phyloP scores from a whole-genome alignment of 2,329 filamentous ascomycete species.

The Cordyceps pruinosa region DNA sequence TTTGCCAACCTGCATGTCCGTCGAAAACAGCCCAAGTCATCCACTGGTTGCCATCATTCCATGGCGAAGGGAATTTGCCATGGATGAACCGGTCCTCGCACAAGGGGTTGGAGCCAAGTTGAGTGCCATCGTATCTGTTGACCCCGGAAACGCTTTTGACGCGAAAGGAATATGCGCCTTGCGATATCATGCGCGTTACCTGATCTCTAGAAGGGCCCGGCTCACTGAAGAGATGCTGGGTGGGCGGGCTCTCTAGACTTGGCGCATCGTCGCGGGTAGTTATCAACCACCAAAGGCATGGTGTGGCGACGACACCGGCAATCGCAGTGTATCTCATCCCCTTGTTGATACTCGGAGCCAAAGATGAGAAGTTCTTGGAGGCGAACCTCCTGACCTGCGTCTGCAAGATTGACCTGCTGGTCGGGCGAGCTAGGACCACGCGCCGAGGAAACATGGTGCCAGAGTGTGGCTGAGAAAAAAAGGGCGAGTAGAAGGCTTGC shows the following conservation, averaged over 20 bases:
- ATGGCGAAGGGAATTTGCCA: background rate
- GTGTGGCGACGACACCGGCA: background rate
- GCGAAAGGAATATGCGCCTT: background rate
- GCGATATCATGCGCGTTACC: background rate
- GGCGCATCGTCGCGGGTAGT: background rate
- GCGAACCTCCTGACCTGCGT: background rate
- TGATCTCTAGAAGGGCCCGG: background rate
- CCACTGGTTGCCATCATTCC: conserved; percentile 20
- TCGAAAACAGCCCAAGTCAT: conserved; percentile 31
- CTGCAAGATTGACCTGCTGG: background rate
- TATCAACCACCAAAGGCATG: background rate
- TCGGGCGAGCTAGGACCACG: background rate
- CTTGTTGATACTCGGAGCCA: background rate
- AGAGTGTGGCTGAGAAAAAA: background rate
- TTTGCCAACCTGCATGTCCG: conserved; percentile 30
- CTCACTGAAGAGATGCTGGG: background rate
- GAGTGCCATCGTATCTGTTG: background rate
- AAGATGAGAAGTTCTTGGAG: background rate
- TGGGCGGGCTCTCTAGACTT: background rate
- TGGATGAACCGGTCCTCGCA: background rate
- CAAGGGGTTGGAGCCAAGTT: background rate
- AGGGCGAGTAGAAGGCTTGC: background rate
- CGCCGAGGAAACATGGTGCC: background rate
- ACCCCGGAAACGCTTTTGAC: background rate
- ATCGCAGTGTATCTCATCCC: background rate